Conservation (phyloP, 495 filamentous ascomycete species). For the Aspergillus affinis region DNA sequence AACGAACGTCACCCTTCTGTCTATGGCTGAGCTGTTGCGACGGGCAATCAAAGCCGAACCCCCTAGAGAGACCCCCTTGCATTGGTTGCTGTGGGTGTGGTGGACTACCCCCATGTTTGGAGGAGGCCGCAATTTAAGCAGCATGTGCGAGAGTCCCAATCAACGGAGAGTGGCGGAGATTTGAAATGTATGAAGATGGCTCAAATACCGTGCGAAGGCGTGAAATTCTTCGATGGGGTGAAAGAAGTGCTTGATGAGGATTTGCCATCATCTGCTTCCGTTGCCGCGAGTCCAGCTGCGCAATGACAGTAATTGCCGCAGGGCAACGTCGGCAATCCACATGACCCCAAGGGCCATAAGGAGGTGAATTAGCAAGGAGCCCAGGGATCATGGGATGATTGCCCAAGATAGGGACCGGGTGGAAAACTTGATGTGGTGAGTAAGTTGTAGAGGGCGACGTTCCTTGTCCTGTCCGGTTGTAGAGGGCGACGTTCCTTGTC, state of each 20-base stretch:
- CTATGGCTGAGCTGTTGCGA: constrained; percentile 17
- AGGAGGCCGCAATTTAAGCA: constrained; percentile 16
- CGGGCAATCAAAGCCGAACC: constrained; percentile 25
- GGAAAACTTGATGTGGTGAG: not conserved
- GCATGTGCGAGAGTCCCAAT: constrained; percentile 22
- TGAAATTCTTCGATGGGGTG: constrained; percentile 2
- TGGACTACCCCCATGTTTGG: constrained; percentile 19
- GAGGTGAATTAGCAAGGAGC: constrained; percentile 18
- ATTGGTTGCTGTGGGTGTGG: constrained; percentile 24
- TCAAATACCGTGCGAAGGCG: constrained; percentile 17
- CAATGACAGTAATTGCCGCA: not conserved
- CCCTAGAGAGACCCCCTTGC: constrained; percentile 30
- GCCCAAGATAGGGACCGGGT: not conserved
- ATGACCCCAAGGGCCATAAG: not conserved
- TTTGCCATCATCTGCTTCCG: not conserved
- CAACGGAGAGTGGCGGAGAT: constrained; percentile 15
- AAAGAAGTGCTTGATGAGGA: constrained; percentile 14
- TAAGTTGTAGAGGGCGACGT: constrained; percentile 4
- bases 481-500: constrained; percentile 5
- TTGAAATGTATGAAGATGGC: constrained; percentile 17
- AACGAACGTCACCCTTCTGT: constrained; percentile 17
- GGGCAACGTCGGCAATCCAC: not conserved
- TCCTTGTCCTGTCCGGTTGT: not conserved
- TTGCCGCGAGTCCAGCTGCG: not conserved
- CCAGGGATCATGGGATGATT: constrained; percentile 7